These are phyloP conservation scores for Penicillium pancosmium DNA, from an alignment of 495 filamentous ascomycete genomes.

Conservation along the genomic window DNA sequence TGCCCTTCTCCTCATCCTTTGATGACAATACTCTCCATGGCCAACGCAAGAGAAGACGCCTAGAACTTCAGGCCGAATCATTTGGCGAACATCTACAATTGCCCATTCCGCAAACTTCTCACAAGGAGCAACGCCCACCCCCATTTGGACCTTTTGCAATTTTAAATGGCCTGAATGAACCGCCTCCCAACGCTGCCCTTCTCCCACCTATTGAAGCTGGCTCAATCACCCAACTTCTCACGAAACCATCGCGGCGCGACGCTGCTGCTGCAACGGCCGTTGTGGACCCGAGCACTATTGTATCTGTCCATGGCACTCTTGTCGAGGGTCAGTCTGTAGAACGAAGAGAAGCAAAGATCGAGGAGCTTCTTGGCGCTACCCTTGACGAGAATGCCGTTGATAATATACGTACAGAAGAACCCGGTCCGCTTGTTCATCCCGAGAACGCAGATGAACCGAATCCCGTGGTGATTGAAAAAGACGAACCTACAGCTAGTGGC, in stretches of 20 bases:
- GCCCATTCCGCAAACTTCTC: conserved; percentile 46
- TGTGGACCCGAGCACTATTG: conserved; percentile 26
- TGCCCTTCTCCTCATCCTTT: conserved; percentile 46
- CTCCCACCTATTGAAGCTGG: conserved; percentile 71
- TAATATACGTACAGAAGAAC: conserved; percentile 17
- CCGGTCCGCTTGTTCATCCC: conserved; percentile 13
- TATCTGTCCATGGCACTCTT: conserved; percentile 20
- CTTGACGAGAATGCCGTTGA: conserved; percentile 27
- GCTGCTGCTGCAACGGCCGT: conserved; percentile 8
- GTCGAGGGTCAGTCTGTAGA: conserved; percentile 36
- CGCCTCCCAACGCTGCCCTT: conserved; percentile 70
- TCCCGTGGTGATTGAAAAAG: conserved; percentile 6
- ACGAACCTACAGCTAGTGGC: neutral
- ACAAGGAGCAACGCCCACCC: conserved; percentile 50
- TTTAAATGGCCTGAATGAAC: conserved; percentile 74
- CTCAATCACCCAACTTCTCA: conserved; percentile 44
- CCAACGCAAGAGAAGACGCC: conserved; percentile 43
- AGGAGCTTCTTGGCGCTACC: conserved; percentile 40
- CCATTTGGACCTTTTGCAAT: conserved; percentile 62
- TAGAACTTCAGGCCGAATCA: conserved; percentile 47
- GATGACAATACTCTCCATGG: conserved; percentile 42
- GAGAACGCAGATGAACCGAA: conserved; percentile 11
- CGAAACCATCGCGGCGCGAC: conserved; percentile 36
- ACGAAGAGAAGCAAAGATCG: conserved; percentile 39
- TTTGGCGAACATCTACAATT: conserved; percentile 55